Evolutionary conservation across 768 basidiomycete species (phyloP), one percentile per base, ranked within the genome.

Genomic region (Lactarius hatsudake): DNA sequence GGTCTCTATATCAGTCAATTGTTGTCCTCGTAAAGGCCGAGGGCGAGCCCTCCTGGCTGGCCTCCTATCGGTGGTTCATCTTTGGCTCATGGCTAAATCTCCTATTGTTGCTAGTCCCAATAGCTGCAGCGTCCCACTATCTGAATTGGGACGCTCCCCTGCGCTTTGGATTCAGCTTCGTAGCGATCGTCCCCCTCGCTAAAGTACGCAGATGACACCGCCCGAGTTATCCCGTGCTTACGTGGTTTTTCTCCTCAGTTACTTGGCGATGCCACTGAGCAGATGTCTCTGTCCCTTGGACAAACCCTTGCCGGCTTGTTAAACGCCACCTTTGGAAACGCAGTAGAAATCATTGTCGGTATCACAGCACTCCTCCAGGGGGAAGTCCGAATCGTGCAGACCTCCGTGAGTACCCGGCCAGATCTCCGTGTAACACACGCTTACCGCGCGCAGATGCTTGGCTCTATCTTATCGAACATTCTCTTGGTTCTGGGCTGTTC

Each of bases 401-500:
- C 93, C 34, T 95, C 94, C 43, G 90, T 91, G 66, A 67, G 85
- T 73, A 48, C 36, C 59, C 36, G 53, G 45, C 28, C 42, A 23
- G 17, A 45, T 58, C 18, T 42, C 63, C 15, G 40, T 18, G 13
- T 40, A 62, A 38, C 23, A 64, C 55, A 23, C 28, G 36, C 53
- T 72, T 28, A 63, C 59, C 36, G 26, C 42, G 20, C 62, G 5
- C 70, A 91, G 91, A 87, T 96, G 84, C 84, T 97, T 55, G 95
- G 94, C 23, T 94, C 93, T 34, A 91, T 97, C 67, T 78, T 97
- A 45, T 95, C 93, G 15, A 97, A 97, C 77, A 80, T 96, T 45
- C 83, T 97, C 10, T 82, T 97, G 43, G 94, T 98, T 20, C 81
- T 98, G 17, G 95, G 95, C 8, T 93, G 90, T 76, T 93, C 92